These are phyloP conservation scores for Elsinoe arachidis DNA, from an alignment of 2,329 filamentous ascomycete species.

Conservation along the genomic window DNA sequence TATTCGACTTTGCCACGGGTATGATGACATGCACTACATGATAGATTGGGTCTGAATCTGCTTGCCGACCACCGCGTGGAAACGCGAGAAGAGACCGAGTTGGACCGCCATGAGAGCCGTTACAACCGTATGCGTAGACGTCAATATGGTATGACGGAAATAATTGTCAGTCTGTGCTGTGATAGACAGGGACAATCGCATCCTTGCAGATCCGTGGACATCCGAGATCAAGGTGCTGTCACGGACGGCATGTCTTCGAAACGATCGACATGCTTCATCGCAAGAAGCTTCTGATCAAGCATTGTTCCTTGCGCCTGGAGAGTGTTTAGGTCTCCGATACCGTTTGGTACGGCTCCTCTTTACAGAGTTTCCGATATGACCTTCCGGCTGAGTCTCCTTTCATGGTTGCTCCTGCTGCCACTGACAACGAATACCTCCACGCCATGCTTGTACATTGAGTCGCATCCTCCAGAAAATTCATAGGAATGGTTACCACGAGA, in stretches of 20 bases:
- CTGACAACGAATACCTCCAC: no score
- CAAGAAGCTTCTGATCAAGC: background rate
- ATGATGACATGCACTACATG: background rate
- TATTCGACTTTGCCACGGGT: background rate
- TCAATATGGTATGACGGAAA: background rate
- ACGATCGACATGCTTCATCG: background rate
- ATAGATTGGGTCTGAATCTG: background rate
- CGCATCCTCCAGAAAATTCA: background rate
- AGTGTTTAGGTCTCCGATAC: background rate
- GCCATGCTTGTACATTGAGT: no score
- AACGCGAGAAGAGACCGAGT: background rate
- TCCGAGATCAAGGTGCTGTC: background rate
- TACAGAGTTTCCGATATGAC: no score
- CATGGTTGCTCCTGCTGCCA: no score
- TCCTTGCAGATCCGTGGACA: slow-evolving; percentile 16
- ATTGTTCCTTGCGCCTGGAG: background rate
- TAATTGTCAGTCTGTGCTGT: background rate
- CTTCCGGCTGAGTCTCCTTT: no score
- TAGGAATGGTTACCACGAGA: background rate
- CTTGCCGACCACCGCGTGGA: no score
- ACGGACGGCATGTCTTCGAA: background rate
- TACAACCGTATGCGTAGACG: background rate
- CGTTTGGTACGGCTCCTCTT: no score
- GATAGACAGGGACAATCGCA: background rate
- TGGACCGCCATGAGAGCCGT: background rate